Evolutionary conservation across 2,329 filamentous ascomycete genomes (phyloP).

Genomic region (Lachnellula suecica): DNA sequence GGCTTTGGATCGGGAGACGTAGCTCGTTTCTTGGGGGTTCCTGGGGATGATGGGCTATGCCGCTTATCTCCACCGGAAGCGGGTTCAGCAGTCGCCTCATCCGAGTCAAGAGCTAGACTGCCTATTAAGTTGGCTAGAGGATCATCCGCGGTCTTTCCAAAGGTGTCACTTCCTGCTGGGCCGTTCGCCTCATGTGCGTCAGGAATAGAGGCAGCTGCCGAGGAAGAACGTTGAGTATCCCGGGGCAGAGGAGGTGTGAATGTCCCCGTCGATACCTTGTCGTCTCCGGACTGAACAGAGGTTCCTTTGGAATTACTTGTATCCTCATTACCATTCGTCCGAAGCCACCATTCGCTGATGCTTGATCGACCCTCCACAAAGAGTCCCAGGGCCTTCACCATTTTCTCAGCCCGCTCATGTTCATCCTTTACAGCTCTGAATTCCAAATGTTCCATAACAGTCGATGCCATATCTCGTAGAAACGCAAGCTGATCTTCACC

Average conservation of each 20-base stretch:
- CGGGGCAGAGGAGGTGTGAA: no score
- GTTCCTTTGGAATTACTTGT: not conserved
- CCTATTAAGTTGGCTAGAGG: not conserved
- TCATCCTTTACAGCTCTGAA: not conserved
- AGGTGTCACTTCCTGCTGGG: not conserved
- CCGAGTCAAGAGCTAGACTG: not conserved
- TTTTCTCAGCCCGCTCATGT: not conserved
- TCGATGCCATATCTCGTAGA: not conserved
- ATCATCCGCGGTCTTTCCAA: not conserved
- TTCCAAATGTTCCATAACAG: not conserved
- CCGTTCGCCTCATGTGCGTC: not conserved
- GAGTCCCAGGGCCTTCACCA: not conserved
- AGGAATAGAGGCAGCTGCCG: not conserved
- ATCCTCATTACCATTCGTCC: not conserved
- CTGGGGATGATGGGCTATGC: not conserved
- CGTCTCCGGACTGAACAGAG: not conserved
- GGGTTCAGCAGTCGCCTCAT: not conserved
- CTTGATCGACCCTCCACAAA: not conserved
- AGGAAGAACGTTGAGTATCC: not conserved
- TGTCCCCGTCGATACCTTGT: not conserved
- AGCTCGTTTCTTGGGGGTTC: not conserved
- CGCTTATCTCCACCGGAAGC: not conserved
- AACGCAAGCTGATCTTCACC: not conserved
- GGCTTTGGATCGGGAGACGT: not conserved
- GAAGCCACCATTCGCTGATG: not conserved